Conservation (phyloP, 345 rosid genomes). For the Euphorbia lathyris region DNA sequence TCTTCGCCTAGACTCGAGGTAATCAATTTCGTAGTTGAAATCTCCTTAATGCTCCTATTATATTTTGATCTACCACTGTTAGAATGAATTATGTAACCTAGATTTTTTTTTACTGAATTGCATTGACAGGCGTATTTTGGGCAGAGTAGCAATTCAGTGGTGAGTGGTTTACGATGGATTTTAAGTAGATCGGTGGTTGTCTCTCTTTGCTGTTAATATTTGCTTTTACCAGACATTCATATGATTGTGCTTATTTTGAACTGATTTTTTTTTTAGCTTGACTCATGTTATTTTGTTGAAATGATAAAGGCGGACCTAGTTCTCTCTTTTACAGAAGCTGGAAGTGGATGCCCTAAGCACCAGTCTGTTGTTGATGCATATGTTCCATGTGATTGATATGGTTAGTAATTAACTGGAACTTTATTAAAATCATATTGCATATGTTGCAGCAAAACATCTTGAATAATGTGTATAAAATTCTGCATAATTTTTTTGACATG, state of each 20-base stretch:
- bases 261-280: slow-evolving; percentile 19
- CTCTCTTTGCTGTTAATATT: no score
- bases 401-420: slow-evolving; percentile 41
- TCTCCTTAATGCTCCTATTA: no score
- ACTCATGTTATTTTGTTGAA: slow-evolving; percentile 15
- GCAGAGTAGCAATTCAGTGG: no score
- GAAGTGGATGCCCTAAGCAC: slow-evolving; percentile 75
- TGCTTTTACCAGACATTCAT: slow-evolving; percentile 62
- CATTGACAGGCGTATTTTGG: no score
- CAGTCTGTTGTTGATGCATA: slow-evolving; percentile 66
- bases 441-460: slow-evolving; percentile 1
- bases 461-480: neutral
- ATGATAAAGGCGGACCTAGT: slow-evolving; percentile 53
- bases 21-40: no score
- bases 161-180: no score
- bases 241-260: slow-evolving; percentile 32
- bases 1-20: no score
- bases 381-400: slow-evolving; percentile 77
- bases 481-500: neutral
- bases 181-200: no score
- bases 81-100: no score
- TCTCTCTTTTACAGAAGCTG: slow-evolving; percentile 85
- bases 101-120: no score
- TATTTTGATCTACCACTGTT: no score
- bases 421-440: slow-evolving; percentile 3